Percentiles rank a stretch among this genome's conserved stretches.
These are phyloP conservation scores for Trifolium pratense DNA, from an alignment of 306 rosid species.

Conservation along the genomic window DNA sequence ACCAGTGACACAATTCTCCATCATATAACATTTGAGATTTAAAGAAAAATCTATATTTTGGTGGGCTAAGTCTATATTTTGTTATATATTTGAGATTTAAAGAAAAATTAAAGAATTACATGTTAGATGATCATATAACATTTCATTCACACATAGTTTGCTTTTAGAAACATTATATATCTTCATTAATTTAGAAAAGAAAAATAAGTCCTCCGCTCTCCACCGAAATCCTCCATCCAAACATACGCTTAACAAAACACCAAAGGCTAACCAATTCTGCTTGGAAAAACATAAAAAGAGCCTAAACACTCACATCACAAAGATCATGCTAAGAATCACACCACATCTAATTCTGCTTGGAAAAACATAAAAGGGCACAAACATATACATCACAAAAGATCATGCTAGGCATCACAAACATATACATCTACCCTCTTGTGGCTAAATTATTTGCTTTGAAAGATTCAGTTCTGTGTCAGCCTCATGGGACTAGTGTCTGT, in stretches of 20 bases:
- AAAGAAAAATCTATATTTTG: no score
- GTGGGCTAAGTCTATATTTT: neutral
- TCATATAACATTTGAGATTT: no score
- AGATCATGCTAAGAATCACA: neutral
- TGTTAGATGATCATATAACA: neutral
- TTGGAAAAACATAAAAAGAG: no score
- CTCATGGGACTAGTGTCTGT: neutral
- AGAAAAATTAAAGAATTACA: no score
- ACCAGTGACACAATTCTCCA: neutral
- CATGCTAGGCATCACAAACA: neutral
- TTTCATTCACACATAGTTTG: neutral
- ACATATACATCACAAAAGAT: neutral
- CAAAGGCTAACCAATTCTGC: neutral
- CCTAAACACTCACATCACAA: neutral
- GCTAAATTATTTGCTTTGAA: neutral
- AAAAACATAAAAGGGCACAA: no score
- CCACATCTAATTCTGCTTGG: neutral
- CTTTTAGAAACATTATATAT: neutral
- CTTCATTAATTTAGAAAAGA: neutral
- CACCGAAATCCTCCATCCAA: neutral
- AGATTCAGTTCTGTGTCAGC: neutral
- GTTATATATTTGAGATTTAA: neutral
- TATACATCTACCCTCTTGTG: neutral
- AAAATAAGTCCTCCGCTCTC: neutral
- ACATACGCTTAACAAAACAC: neutral